Percentiles rank a stretch among this genome's conserved stretches.
phyloP scores from a whole-genome alignment of 768 basidiomycete genomes.

The Tricholoma terreum region DNA sequence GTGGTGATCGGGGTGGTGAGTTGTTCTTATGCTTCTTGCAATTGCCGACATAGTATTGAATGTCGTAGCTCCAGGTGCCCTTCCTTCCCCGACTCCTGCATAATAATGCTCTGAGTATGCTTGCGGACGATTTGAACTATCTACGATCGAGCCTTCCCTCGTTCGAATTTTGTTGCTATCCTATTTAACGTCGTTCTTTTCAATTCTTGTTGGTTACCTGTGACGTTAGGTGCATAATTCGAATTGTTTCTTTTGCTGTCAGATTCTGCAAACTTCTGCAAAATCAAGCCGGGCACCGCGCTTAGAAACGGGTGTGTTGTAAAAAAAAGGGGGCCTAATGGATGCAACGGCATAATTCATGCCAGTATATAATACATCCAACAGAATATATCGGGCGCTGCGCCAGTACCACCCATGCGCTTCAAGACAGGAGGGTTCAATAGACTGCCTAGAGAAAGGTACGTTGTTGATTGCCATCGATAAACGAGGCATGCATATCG shows the following conservation, averaged over 20 bases:
- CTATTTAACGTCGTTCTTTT: not conserved
- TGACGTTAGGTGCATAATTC: not conserved
- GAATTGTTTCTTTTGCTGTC: not conserved
- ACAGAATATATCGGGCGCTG: too few relatives aligned
- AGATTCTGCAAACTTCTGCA: too few relatives aligned
- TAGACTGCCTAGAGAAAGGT: too few relatives aligned
- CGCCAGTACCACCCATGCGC: too few relatives aligned
- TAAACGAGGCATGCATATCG: too few relatives aligned
- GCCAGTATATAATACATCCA: too few relatives aligned
- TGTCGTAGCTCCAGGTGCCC: not conserved
- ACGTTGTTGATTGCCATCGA: too few relatives aligned
- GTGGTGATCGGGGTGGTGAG: constrained; percentile 37
- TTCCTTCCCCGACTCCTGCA: not conserved
- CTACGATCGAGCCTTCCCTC: not conserved
- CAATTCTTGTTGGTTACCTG: not conserved
- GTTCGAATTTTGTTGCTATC: not conserved
- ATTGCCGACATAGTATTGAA: not conserved
- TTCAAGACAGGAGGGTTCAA: too few relatives aligned
- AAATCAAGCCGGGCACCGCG: too few relatives aligned
- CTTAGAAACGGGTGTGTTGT: too few relatives aligned
- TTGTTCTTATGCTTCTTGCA: not conserved
- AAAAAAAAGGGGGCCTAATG: too few relatives aligned
- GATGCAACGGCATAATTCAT: too few relatives aligned
- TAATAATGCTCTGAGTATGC: not conserved
- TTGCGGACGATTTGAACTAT: not conserved